Base-by-base conservation (phyloP, 768 basidiomycete species). In the Podaxis carcinomalis region DNA sequence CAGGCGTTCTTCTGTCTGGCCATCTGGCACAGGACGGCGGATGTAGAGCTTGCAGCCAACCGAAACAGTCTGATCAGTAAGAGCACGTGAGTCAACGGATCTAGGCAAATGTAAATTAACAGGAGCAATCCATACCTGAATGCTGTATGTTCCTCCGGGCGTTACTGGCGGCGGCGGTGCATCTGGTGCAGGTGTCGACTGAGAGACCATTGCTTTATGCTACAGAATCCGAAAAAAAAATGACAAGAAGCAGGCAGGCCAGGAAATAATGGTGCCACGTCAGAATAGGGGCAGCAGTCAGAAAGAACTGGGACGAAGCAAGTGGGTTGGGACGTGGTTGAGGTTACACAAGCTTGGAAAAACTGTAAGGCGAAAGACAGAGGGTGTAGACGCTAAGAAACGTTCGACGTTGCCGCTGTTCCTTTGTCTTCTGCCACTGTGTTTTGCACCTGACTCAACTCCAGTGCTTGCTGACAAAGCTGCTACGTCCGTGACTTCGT, bases 21-120 rank as follows among this genome's bases (percentile, higher is more conserved):
- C 92, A 67, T 88, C 86, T 50, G 87, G 75, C 46, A 83, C 84
- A 62, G 89, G 88, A 65, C 96, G 89, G 46, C 84, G 85, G 66
- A 96, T 92, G 76, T 89, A 95, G 71, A 99, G 84, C 78, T 98
- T 98, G 80, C 95, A 98, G 59, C 97, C 97, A 68, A 95, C 91
- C 62, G 86, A 83, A 67, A 98, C 87, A 37, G 87, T 89, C 95
- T 68, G 62, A 61, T 60, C 65, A 62, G 56, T 60, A 37, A 69
- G 67, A 44, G 56, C 54, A 64, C 51, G 60, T 74, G 68, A 75
- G 73, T 72, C 71, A 73, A 70, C 64, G 66, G 44, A 64, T 59
- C 67, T 61, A 62, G 57, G 65, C 49, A 16, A 57, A 59, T 62
- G 52, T 53, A 65, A 63, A 62, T 61, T 51, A 49, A 56, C 64